Base-by-base conservation (phyloP, 192 early-diverging fungal genomes). In the Chytriomyces sp. region DNA sequence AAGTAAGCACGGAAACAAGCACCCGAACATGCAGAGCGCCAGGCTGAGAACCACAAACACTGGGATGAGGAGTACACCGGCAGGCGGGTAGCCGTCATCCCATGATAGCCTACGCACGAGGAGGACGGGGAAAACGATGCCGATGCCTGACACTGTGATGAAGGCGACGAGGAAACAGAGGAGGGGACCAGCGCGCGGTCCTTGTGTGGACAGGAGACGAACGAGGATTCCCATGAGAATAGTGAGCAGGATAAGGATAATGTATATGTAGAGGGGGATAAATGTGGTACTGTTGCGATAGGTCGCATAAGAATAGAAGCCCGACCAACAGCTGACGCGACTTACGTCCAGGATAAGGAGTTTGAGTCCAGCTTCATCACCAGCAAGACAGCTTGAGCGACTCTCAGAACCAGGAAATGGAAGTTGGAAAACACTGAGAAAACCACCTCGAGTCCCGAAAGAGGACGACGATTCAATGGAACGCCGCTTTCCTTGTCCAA, bases 341-440 rank as follows among this genome's bases (percentile, higher is more conserved):
- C 60, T 62, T 37, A 62, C 60, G 36, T 58, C 78, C 78, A 79
- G 1, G 69, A 56, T 4, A 53, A 57, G 25, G 32, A 38, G 39
- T 64, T 25, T 5, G 68, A 19, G 53, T 74, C 70, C 38, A 75
- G 30, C 57, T 79, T 79, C 34, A 89, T 72, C 33, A 87, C 74
- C 6, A 97, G 78, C n/a, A 97, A 76, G 34, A 92, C 76, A 7
- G 81, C 83, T 65, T 89, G 81, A 39, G 78, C 49, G 19, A 94
- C 41, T 33, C 95, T 86, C 28, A 94, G 88, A 2, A 56, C 56
- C 85, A 86, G 91, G 59, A 85, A 84, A 19, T 70, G 78, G 60
- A 88, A 82, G 38, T 81, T 80, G 7, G 66, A 66, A 30, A 73
- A 52, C 63, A 81, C 34, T 67, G 71, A 22, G 40, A 73, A 49